Conservation (phyloP, 106 monocot species). For the Allium cepa region DNA sequence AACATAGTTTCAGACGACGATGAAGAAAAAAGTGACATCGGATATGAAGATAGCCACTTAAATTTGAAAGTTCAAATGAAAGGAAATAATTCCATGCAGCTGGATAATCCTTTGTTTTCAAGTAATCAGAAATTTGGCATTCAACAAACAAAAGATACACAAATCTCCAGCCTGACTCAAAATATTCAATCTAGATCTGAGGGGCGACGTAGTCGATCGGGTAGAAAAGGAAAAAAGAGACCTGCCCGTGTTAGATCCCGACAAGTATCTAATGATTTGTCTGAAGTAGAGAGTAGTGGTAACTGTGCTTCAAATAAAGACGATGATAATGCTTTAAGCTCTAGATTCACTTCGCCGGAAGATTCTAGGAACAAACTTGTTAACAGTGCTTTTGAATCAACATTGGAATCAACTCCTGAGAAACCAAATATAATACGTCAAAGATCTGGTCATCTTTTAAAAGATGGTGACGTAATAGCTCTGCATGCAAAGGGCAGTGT, state of each 20-base stretch:
- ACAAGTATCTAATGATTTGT: slow-evolving; percentile 60
- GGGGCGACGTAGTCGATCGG: slow-evolving; percentile 65
- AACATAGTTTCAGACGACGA: slow-evolving; percentile 82
- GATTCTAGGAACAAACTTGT: slow-evolving; percentile 65
- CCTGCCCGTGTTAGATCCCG: slow-evolving; percentile 66
- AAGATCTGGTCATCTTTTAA: slow-evolving; percentile 45
- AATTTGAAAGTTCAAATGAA: slow-evolving; percentile 25
- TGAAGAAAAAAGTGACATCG: slow-evolving; percentile 53
- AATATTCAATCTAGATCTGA: slow-evolving; percentile 41
- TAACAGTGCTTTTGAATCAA: slow-evolving; percentile 40
- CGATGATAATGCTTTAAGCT: slow-evolving; percentile 66
- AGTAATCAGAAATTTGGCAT: slow-evolving; percentile 29
- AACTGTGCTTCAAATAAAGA: slow-evolving; percentile 52
- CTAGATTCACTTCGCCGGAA: slow-evolving; percentile 88
- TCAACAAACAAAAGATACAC: slow-evolving; percentile 38
- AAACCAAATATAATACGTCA: slow-evolving; percentile 16
- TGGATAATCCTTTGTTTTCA: slow-evolving; percentile 20
- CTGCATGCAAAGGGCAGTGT: slow-evolving; percentile 48
- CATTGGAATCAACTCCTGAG: slow-evolving; percentile 46
- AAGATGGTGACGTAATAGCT: slow-evolving; percentile 76
- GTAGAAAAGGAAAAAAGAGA: slow-evolving; percentile 93
- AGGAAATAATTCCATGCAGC: slow-evolving; percentile 31
- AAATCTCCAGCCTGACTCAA: slow-evolving; percentile 46
- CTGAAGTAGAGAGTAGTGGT: slow-evolving; percentile 47
- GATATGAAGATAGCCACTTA: slow-evolving; percentile 41